Percentiles rank a stretch among this genome's conserved stretches.
Conservation (phyloP, 805 yeast species). For the Brettanomyces nanus region DNA sequence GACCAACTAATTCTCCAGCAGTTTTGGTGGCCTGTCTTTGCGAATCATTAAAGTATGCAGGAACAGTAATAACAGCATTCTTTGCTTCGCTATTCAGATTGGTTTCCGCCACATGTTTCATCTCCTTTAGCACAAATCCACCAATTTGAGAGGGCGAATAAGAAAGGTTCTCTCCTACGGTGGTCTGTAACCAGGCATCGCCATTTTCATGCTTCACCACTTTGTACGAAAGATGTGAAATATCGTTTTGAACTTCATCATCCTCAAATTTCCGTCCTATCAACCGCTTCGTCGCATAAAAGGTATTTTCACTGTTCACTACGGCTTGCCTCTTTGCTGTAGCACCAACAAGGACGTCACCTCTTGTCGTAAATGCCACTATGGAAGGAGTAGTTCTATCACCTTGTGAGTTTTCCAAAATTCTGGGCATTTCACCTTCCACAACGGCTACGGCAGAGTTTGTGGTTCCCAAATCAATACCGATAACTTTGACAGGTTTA, state of each 20-base stretch:
- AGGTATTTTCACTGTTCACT: constrained; percentile 87
- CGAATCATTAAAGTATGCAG: constrained; percentile 83
- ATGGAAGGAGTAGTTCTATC: constrained; percentile 85
- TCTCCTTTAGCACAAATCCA: constrained; percentile 83
- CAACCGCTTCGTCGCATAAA: constrained; percentile 90
- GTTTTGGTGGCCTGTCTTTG: constrained; percentile 90
- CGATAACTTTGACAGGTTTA: constrained; percentile 48
- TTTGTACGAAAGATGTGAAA: constrained; percentile 82
- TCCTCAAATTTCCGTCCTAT: constrained; percentile 92
- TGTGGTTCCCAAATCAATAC: constrained; percentile 84
- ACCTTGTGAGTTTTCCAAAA: constrained; percentile 73
- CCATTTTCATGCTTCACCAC: constrained; percentile 87
- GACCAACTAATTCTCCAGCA: constrained; percentile 91
- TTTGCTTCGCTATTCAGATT: constrained; percentile 60
- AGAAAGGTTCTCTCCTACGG: constrained; percentile 56
- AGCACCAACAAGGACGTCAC: constrained; percentile 86
- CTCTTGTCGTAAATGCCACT: constrained; percentile 83
- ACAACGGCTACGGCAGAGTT: constrained; percentile 84
- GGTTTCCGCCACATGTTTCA: constrained; percentile 91
- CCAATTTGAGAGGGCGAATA: constrained; percentile 97
- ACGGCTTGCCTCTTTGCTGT: constrained; percentile 96
- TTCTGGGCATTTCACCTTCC: constrained; percentile 56
- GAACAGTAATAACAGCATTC: constrained; percentile 87
- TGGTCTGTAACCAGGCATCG: constrained; percentile 88
- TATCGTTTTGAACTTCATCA: constrained; percentile 83